These are phyloP conservation scores for Fragaria iinumae DNA, from an alignment of 306 rosid genomes.

Conservation along the genomic window DNA sequence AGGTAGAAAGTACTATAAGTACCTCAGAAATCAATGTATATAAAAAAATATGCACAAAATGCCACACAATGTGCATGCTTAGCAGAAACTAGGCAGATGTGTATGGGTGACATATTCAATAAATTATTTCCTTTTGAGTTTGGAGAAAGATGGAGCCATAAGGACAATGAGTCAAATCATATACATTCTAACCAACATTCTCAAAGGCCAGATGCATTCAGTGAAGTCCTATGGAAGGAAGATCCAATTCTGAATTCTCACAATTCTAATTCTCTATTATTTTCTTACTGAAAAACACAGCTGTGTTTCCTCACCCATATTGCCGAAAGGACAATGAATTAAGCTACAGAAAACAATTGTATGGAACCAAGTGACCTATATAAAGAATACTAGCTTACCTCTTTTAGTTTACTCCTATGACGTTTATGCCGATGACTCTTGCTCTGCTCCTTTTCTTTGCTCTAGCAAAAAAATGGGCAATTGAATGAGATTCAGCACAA, in stretches of 20 bases:
- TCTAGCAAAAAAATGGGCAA: conserved; percentile 29
- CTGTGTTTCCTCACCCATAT: background rate
- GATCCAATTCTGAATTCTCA: background rate
- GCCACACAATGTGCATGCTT: background rate
- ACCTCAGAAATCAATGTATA: conserved; percentile 32
- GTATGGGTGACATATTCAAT: background rate
- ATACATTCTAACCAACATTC: background rate
- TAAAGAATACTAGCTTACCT: conserved; percentile 52
- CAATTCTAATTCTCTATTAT: background rate
- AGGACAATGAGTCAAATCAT: background rate
- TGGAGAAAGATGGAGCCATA: conserved; percentile 2
- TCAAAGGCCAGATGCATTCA: background rate
- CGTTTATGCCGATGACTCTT: conserved; percentile 64
- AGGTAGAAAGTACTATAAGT: conserved; percentile 74
- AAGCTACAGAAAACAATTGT: background rate
- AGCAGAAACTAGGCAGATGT: background rate
- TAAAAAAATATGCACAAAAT: background rate
- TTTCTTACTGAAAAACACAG: background rate
- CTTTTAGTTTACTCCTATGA: conserved; percentile 65
- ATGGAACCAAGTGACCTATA: conserved; percentile 11
- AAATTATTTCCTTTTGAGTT: background rate
- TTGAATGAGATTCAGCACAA: conserved; percentile 2
- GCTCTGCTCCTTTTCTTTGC: conserved; percentile 70
- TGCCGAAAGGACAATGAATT: background rate
- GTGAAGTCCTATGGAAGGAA: conserved; percentile 3